Conservation (phyloP, 1,284 basidiomycete genomes). For the Microbotryum lychnidis-dioicae region DNA sequence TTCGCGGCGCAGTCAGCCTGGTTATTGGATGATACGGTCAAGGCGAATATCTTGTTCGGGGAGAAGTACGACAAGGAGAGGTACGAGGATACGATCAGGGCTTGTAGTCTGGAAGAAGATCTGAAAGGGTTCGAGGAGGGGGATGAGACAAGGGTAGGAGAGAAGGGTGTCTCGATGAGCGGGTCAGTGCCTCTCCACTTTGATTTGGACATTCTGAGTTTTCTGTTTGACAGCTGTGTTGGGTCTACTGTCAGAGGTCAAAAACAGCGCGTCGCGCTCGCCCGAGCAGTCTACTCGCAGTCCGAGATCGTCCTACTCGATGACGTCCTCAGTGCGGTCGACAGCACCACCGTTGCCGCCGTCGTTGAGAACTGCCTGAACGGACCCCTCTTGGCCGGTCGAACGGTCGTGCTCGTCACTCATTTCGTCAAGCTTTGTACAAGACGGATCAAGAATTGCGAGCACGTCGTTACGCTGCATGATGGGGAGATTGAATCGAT, state of each 20-base stretch:
- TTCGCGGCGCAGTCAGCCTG: constrained; percentile 19
- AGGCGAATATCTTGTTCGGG: constrained; percentile 28
- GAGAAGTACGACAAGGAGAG: constrained; percentile 27
- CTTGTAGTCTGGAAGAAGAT: constrained; percentile 25
- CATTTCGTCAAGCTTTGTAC: constrained; percentile 74
- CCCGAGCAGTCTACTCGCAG: constrained; percentile 71
- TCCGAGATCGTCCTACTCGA: constrained; percentile 30
- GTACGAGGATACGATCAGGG: constrained; percentile 23
- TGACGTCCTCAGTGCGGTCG: constrained; percentile 32
- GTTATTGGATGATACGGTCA: constrained; percentile 18
- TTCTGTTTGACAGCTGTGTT: constrained; percentile 37
- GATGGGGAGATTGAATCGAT: constrained; percentile 68
- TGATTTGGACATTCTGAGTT: background rate
- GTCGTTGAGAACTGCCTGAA: constrained; percentile 72
- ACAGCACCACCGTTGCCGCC: constrained; percentile 65
- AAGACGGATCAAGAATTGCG: constrained; percentile 48
- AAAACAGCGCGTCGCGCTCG: constrained; percentile 83
- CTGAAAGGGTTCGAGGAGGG: constrained; percentile 21
- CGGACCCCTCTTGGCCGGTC: constrained; percentile 65
- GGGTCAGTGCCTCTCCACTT: constrained; percentile 8
- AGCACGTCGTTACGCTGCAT: constrained; percentile 61
- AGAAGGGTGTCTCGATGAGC: constrained; percentile 21
- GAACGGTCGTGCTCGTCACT: constrained; percentile 79
- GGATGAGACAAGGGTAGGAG: constrained; percentile 22
- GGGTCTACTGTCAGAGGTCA: constrained; percentile 74